These are phyloP conservation scores for Neofusicoccum kwambonambiense DNA, from an alignment of 2,329 filamentous ascomycete genomes.

Conservation along the genomic window DNA sequence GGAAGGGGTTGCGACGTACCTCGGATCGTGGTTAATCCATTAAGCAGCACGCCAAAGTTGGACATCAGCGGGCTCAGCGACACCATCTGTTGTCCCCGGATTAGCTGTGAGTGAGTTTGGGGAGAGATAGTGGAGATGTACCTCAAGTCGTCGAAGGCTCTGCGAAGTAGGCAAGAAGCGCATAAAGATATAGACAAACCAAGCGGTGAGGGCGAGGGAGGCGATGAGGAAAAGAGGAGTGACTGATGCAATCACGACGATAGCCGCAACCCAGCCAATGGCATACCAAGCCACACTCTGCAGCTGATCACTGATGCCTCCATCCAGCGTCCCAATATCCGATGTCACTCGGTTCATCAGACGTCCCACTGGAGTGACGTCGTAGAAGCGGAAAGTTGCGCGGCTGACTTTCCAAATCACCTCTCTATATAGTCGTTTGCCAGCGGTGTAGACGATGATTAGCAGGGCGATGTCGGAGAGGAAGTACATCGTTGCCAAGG, in stretches of 20 bases:
- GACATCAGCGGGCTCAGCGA: conserved; percentile 86
- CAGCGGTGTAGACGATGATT: conserved; percentile 76
- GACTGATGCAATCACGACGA: conserved; percentile 75
- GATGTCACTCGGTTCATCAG: conserved; percentile 91
- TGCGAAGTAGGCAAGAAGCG: conserved; percentile 81
- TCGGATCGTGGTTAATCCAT: conserved; percentile 82
- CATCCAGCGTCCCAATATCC: conserved; percentile 86
- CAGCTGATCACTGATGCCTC: conserved; percentile 75
- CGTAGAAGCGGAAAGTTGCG: conserved; percentile 87
- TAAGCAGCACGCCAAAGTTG: conserved; percentile 84
- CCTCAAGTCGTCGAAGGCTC: conserved; percentile 74
- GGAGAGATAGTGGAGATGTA: conserved; percentile 19
- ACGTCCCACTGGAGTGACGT: conserved; percentile 82
- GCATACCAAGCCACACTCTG: conserved; percentile 67
- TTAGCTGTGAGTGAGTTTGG: conserved; percentile 17
- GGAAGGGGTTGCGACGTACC: background rate
- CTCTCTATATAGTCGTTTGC: conserved; percentile 69
- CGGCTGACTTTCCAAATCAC: conserved; percentile 72
- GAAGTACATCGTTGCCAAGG: conserved; percentile 44
- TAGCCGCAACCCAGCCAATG: conserved; percentile 69
- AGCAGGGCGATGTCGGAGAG: conserved; percentile 67
- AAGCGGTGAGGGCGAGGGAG: conserved; percentile 63
- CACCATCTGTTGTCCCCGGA: conserved; percentile 57
- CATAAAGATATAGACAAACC: conserved; percentile 72
- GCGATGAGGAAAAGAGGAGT: conserved; percentile 76